Percentiles rank a stretch among this genome's conserved stretches.
Conservation (phyloP, 2,329 filamentous ascomycete genomes). For the Seiridium unicorne region DNA sequence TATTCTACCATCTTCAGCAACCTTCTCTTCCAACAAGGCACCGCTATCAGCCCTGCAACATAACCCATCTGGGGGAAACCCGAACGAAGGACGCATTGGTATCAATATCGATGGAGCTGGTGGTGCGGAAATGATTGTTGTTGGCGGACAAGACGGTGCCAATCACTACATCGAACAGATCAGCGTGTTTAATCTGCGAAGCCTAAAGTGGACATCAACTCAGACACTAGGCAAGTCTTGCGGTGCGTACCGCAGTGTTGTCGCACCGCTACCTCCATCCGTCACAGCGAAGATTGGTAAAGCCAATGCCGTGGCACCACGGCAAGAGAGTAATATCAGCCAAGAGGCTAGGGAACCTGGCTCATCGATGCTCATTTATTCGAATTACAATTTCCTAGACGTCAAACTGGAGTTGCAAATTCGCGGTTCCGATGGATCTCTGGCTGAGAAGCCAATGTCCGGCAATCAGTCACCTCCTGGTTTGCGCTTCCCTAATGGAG, state of each 20-base stretch:
- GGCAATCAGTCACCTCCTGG: conserved; percentile 86
- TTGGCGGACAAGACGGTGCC: conserved; percentile 93
- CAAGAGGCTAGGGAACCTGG: conserved; percentile 56
- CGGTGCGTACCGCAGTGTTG: conserved; percentile 93
- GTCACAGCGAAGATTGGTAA: conserved; percentile 67
- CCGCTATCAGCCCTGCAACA: conserved; percentile 86
- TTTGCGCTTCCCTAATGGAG: conserved; percentile 91
- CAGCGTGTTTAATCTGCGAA: conserved; percentile 94
- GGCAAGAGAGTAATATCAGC: conserved; percentile 45
- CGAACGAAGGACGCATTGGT: conserved; percentile 84
- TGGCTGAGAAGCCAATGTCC: conserved; percentile 87
- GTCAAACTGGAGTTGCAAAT: conserved; percentile 95
- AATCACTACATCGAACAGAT: conserved; percentile 99
- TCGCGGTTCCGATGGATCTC: conserved; percentile 75
- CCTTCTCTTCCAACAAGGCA: conserved; percentile 81
- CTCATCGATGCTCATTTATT: conserved; percentile 91
- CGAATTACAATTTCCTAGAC: conserved; percentile 98
- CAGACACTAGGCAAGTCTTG: conserved; percentile 86
- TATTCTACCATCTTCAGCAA: conserved; percentile 82
- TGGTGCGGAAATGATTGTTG: conserved; percentile 94
- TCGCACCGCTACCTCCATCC: conserved; percentile 73
- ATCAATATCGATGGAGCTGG: conserved; percentile 87
- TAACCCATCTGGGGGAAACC: conserved; percentile 78
- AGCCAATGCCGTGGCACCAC: conserved; percentile 40
- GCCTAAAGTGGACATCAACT: conserved; percentile 92